A percentile compares a stretch with the other conserved stretches of the same genome.
phyloP scores from a whole-genome alignment of 805 yeast species.

The Nakazawaea ernobii region DNA sequence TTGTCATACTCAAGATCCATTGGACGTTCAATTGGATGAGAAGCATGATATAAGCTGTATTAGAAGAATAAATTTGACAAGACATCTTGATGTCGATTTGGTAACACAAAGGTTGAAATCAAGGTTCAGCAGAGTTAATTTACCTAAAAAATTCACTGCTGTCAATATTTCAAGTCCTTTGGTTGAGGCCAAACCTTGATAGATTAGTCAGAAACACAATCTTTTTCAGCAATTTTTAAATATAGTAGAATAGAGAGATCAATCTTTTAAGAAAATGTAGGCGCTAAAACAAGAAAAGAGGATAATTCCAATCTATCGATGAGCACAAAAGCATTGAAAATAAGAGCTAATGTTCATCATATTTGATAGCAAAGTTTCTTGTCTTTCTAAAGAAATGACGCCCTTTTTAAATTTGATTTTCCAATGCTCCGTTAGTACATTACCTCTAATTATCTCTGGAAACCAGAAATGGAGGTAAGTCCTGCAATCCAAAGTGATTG shows the following conservation, averaged over 20 bases:
- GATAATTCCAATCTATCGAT: neutral
- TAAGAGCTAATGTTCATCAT: neutral
- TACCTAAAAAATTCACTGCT: conserved; percentile 90
- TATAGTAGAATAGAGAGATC: neutral
- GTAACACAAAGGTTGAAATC: conserved; percentile 76
- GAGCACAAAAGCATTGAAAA: neutral
- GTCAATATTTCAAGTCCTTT: conserved; percentile 76
- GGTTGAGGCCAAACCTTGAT: conserved; percentile 11
- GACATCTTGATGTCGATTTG: conserved; percentile 88
- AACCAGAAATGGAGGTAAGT: conserved; percentile 24
- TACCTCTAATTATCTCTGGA: conserved; percentile 19
- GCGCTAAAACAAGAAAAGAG: neutral
- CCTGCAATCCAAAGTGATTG: conserved; percentile 49
- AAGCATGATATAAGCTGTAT: conserved; percentile 96
- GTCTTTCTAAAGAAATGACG: neutral
- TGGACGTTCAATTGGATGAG: conserved; percentile 93
- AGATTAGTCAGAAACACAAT: neutral
- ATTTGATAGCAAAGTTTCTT: neutral
- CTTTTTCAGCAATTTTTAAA: too few species aligned
- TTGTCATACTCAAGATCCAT: conserved; percentile 95
- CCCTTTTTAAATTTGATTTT: conserved; percentile 21
- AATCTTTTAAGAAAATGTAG: neutral
- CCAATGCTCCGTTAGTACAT: conserved; percentile 61
- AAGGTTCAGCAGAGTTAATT: conserved; percentile 77
- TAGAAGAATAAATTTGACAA: conserved; percentile 82